Evolutionary conservation across 2,329 filamentous ascomycete species (phyloP), one percentile per base, ranked within the genome.

Genomic region (Sporothrix protearum): DNA sequence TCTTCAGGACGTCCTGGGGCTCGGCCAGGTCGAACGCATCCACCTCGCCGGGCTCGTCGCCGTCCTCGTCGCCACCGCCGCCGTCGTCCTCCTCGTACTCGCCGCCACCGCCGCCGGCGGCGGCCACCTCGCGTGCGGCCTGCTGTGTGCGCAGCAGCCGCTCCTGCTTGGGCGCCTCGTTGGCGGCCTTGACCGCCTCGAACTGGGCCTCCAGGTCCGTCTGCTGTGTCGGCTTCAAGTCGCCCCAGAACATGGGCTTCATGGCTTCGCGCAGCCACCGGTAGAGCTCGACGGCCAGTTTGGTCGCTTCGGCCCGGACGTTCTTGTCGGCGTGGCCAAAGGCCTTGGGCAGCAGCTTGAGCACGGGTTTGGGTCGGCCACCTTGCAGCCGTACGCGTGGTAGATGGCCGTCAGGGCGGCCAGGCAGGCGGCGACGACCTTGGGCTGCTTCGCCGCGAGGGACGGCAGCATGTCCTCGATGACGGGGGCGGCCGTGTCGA

Each of bases 301-400:
- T 94, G 63, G 96, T 96, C 36, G 94, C 94, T 80, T 97, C 96
- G 3, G 94, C 94, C 81, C 96, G 91, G 19, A 99, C 93, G 79
- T 98, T 98, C 82, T 99, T 99, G 85, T 99, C 96, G 42, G 96
- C 95, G 79, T 98, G 96, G 25, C 93, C 93, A 78, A 97, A 99
- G 1, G 91, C 91, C 79, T 98, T 98, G 0, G 96, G 94, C 2
- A 99, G 83, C 6, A 88, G 82, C 79, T 99, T 99, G 59, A 99
- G 85, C 5, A 96, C 89, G 0, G 93, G 92, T 78, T 99, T 99
- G 0, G 96, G 95, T 99, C 96, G 61, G 95, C 91, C 2, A 92
- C 88, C 82, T 97, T 98, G 86, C 94, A 96, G 71, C 96, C 96
- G 80, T 94, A 99, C 78, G 93, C 96, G 80, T 97, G 94, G 78